These are phyloP conservation scores for thale cress (Arabidopsis thaliana) DNA, from an alignment of 345 rosid species.

Conservation along the genomic window TAIR10.1 NC_003075.7:17640501-17641000, in stretches of 20 bases:
- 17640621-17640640: conserved; percentile 5
- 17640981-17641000: conserved; percentile 4
- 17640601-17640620: conserved; percentile 10
- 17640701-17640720: conserved; percentile 45
- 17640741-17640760: conserved; percentile 37
- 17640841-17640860: conserved; percentile 8
- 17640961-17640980: not conserved
- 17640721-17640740: conserved; percentile 45
- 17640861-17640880: not conserved
- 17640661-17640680: conserved; percentile 27
- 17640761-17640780: not conserved
- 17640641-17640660: conserved; percentile 14
- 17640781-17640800: conserved; percentile 19
- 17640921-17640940: too few species aligned
- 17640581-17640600: not conserved
- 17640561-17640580: not conserved
- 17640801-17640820: conserved; percentile 14
- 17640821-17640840: conserved; percentile 20
- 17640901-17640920: too few species aligned
- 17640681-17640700: conserved; percentile 43
- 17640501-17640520: conserved; percentile 58
- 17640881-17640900: too few species aligned
- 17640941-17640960: too few species aligned
- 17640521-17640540: not conserved
- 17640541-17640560: conserved; percentile 13